Base-by-base conservation (phyloP, 306 rosid species). In the Prunus dulcis region DNA sequence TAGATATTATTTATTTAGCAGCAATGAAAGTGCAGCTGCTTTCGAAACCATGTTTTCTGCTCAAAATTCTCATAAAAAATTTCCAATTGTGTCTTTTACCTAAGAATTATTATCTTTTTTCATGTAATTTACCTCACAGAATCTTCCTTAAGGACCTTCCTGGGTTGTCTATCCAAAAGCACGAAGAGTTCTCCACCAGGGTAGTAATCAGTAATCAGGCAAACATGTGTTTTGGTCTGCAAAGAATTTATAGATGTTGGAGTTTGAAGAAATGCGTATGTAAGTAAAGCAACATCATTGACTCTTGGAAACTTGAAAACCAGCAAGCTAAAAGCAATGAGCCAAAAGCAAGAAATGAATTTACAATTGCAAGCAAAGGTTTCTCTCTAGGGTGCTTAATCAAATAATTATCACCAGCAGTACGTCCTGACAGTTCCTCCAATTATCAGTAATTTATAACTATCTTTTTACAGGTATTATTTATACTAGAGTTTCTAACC, bases 181-280 rank as follows among this genome's bases (percentile, higher is more conserved):
- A 95, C 20, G 75, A 95, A 95, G 64, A 95, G 87, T 81, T 95
- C 99, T 83, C 99, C 97, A 25, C 99, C 97, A 22, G 97, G 84
- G 80, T 83, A 95, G 80, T 95, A 95, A 85, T 92, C 99, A 69
- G 99, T 95, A 69, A 95, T 88, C 82, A 95, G 86, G 86, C 99
- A 95, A 84, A 95, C 90, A 79, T 95, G 99, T 57, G 97, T 85
- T 88, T 89, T 90, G 64, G 99, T 95, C 97, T 95, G 92, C 84
- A 87, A 83, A 81, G 75, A 38, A 69, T 25, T 41, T 19, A 20
- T 34, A 72, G 13, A 61, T 8, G 23, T 22, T 30, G 14, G 18
- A 46, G 64, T 41, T 25, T 50, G 15, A 32, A 25, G 11, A 30
- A 46, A 27, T 18, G 18, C 7, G 32, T 49, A 20, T 41, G 53